Evolutionary conservation across 2,329 filamentous ascomycete species (phyloP), one percentile per base, ranked within the genome.

Genomic region (Exophiala sp.): DNA sequence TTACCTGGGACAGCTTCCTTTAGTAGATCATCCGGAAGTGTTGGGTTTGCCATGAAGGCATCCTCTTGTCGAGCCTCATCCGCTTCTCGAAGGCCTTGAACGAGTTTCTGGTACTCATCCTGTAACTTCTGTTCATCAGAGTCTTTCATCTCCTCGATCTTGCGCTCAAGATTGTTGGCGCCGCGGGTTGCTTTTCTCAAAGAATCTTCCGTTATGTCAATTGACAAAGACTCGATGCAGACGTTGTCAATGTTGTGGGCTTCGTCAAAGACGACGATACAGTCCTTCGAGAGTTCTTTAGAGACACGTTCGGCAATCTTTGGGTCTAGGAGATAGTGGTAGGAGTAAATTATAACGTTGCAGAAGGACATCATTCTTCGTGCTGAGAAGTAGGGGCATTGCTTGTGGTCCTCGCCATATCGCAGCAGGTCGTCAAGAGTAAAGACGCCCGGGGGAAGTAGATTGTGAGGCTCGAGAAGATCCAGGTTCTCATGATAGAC

Each of bases 171-270:
- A 62, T 95, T 97, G 61, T 87, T 87, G 10, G 92, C 95, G 4
- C 94, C 94, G 61, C 91, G 82, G 1, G 91, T 91, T 16, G 94
- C 94, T 72, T 90, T 95, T 18, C 91, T 84, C 49, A 99, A 71
- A 0, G 92, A 96, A 63, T 97, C 94, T 68, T 99, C 91, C 0
- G 92, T 97, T 53, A 99, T 83, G 65, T 99, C 94, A 39, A 96
- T 97, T 67, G 94, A 99, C 10, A 97, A 76, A 1, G 94, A 92
- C 68, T 99, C 94, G 62, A 99, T 99, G 69, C 95, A 99, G 55
- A 99, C 94, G 68, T 99, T 99, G 78, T 99, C 94, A 64, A 99
- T 99, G 67, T 99, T 99, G 75, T 99, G 94, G 11, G 94, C 94
- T 71, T 99, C 94, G 66, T 99, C 94, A 62, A 99, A 99, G 2